These are phyloP conservation scores for Pyrenophora graminea DNA, from an alignment of 2,329 filamentous ascomycete genomes.

Conservation along the genomic window DNA sequence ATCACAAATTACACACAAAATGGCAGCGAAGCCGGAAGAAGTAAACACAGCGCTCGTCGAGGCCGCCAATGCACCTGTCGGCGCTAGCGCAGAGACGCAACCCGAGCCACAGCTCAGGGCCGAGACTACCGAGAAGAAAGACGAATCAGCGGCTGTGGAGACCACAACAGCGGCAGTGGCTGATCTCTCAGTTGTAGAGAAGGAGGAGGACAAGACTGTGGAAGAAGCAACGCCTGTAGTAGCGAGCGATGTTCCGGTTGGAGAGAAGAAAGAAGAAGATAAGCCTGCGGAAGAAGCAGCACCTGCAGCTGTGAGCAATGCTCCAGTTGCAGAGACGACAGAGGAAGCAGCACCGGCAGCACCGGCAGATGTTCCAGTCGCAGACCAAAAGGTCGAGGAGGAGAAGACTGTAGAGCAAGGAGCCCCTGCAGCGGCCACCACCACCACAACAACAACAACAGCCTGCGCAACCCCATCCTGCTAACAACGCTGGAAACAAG, in stretches of 20 bases:
- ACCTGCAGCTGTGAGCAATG: not conserved
- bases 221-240: conserved; percentile 5
- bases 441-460: conserved; percentile 7
- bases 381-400: not conserved
- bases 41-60: conserved; percentile 17
- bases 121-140: conserved; percentile 20
- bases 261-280: not conserved
- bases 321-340: too few species aligned
- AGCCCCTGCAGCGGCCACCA: not conserved
- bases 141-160: conserved; percentile 11
- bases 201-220: conserved; percentile 19
- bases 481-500: conserved; percentile 29
- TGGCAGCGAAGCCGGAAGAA: conserved; percentile 27
- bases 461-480: conserved; percentile 22
- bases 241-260: not conserved
- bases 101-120: conserved; percentile 14
- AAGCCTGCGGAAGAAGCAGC: not conserved
- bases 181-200: conserved; percentile 22
- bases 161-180: conserved; percentile 21
- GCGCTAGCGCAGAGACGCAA: conserved; percentile 21
- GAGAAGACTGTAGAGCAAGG: not conserved
- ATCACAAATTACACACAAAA: conserved; percentile 6
- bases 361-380: not conserved
- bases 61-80: conserved; percentile 14
- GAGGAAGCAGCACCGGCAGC: too few species aligned